Evolutionary conservation across 2,329 filamentous ascomycete species (phyloP), one percentile per base, ranked within the genome.

Genomic region (Neocucurbitaria cava): DNA sequence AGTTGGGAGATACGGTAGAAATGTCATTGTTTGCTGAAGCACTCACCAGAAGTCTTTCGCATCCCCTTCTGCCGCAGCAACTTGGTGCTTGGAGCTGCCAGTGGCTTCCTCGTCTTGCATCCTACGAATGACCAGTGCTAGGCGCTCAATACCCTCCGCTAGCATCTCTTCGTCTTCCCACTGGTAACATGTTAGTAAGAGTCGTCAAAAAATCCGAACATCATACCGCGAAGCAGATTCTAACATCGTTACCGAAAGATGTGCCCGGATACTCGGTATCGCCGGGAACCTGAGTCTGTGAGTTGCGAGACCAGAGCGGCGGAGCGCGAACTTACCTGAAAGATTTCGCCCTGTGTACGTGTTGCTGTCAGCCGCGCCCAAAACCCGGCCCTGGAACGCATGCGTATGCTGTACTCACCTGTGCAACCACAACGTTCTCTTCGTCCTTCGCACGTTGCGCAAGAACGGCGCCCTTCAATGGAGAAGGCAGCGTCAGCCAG

Each of bases 381-480:
- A 47, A 21, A 45, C 52, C 31, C 28, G 52, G 43, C 36, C 41
- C 20, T 44, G 55, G 38, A 17, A 28, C 21, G 39, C 42, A 26
- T 41, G 33, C 38, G 44, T 26, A 24, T 44, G 46, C 43, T 51
- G 50, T 52, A 58, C 69, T 20, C 50, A 70, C 68, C 56, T 83
- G 80, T 21, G 87, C 89, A 20, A 95, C 79, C 23, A 87, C 81
- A 51, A 96, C 73, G 42, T 87, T 85, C 72, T 90, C 88, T 49
- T 88, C 84, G 20, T 79, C 76, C 66, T 82, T 77, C 15, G 88
- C 88, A 35, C 79, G 78, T 62, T 81, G 76, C 6, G 85, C 84
- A 28, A 92, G 78, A 7, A 82, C 80, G 28, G 76, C 77, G 31
- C 83, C 86, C 8, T 81, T 79, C 49, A 89, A 76, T 40, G 70